phyloP scores from a whole-genome alignment of 192 early-diverging fungal genomes.

The Coemansia sp. region DNA sequence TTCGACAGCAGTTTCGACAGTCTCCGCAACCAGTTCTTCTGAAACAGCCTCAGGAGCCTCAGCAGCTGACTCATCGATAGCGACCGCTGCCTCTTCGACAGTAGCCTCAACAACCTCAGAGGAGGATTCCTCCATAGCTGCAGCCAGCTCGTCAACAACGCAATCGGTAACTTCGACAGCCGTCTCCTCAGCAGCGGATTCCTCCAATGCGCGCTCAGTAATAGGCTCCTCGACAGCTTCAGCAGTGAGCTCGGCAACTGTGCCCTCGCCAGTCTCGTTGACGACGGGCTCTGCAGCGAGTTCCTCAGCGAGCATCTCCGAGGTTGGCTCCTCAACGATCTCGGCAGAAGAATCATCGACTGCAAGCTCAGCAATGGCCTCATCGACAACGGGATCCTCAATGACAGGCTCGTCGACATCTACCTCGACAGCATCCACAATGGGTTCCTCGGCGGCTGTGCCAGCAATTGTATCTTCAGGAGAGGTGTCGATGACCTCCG shows the following conservation, averaged over 20 bases:
- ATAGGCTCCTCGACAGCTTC: not conserved
- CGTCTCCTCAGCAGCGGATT: not conserved
- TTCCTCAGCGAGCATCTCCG: not conserved
- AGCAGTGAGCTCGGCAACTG: not conserved
- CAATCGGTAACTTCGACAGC: not conserved
- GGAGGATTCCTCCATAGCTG: too few species aligned
- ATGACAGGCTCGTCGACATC: not conserved
- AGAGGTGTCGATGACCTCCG: not conserved
- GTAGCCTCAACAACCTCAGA: too few species aligned
- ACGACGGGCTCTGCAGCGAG: not conserved
- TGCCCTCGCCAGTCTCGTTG: not conserved
- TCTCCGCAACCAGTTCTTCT: not conserved
- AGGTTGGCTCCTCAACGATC: not conserved
- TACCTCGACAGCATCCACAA: not conserved
- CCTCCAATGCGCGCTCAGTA: not conserved
- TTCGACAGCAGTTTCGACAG: not conserved
- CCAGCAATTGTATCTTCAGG: not conserved
- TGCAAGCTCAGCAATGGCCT: not conserved
- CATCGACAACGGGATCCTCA: not conserved
- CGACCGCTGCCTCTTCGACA: not conserved
- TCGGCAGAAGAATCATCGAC: not conserved
- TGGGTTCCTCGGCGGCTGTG: not conserved
- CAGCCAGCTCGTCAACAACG: not conserved
- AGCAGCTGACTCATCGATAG: not conserved
- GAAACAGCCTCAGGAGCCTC: not conserved